These are phyloP conservation scores for Salix udensis DNA, from an alignment of 345 rosid species.

Conservation along the genomic window DNA sequence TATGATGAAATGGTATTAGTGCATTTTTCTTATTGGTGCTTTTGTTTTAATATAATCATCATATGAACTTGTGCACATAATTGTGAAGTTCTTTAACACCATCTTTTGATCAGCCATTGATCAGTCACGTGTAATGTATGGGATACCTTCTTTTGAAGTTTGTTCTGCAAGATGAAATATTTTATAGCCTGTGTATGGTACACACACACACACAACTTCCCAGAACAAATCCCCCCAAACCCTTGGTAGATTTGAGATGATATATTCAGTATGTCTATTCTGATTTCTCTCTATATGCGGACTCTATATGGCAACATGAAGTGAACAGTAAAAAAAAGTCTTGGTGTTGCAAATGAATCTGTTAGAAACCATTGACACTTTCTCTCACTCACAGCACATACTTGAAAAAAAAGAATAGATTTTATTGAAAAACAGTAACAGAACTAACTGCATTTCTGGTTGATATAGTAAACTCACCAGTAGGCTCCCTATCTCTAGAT, in stretches of 20 bases:
- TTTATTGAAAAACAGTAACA: too few species aligned
- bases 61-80: not conserved
- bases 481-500: too few species aligned
- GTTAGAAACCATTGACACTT: not conserved
- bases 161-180: not conserved
- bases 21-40: not conserved
- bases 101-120: not conserved
- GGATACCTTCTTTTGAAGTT: not conserved
- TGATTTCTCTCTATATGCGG: not conserved
- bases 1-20: constrained; percentile 61
- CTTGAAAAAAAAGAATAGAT: not conserved
- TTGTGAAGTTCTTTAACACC: not conserved
- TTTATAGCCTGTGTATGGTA: not conserved
- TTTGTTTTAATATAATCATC: not conserved
- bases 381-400: not conserved
- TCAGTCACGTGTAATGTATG: not conserved
- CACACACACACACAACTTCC: not conserved
- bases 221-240: too few species aligned
- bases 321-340: not conserved
- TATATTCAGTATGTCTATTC: not conserved
- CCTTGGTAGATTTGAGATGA: too few species aligned
- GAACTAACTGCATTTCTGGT: too few species aligned
- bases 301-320: not conserved
- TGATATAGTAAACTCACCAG: too few species aligned
- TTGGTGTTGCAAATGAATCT: not conserved